Evolutionary conservation across 345 rosid genomes (phyloP).

Genomic region (Schrenkiella parvula): DNA sequence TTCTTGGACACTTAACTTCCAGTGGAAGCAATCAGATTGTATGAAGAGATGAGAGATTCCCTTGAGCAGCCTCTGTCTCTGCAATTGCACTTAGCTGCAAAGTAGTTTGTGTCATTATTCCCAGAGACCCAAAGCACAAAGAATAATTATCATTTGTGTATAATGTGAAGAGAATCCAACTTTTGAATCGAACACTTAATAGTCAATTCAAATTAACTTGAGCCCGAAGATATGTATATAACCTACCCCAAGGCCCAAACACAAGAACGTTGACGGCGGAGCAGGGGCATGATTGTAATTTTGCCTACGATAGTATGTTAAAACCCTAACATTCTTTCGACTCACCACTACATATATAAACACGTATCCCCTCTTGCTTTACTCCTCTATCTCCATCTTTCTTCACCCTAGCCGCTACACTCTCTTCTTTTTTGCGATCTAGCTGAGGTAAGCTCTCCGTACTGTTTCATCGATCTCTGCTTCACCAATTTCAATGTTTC

Average conservation of each 20-base stretch:
- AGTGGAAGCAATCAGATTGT: constrained; percentile 71
- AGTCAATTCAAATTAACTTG: neutral
- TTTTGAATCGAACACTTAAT: neutral
- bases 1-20: constrained; percentile 64
- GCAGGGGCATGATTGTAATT: neutral
- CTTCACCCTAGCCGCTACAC: neutral
- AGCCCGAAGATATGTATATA: neutral
- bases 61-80: constrained; percentile 80
- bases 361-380: neutral
- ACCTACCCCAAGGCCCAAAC: neutral
- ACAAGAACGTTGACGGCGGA: neutral
- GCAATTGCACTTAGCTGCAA: constrained; percentile 22
- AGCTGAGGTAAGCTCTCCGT: neutral
- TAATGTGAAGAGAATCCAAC: neutral
- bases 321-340: neutral
- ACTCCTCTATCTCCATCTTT: no score
- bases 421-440: neutral
- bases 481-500: no score
- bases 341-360: neutral
- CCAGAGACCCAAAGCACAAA: no score
- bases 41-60: constrained; percentile 81
- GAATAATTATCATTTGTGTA: neutral
- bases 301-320: neutral
- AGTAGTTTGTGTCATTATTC: no score
- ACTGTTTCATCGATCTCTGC: no score